Base-by-base conservation (phyloP, 306 rosid genomes). In the Vigna radiata region DNA sequence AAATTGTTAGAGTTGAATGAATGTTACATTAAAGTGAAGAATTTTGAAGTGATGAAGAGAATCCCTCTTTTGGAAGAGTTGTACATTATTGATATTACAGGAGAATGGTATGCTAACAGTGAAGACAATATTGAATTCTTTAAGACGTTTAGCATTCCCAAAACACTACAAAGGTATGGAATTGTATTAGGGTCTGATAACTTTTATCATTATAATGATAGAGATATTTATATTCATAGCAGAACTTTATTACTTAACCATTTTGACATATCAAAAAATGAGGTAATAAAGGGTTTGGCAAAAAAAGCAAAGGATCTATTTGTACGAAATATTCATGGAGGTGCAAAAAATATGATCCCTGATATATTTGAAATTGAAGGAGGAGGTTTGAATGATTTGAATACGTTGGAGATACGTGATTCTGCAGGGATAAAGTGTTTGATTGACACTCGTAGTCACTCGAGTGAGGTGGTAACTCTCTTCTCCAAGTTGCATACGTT, bases 401-500 rank as follows among this genome's bases (percentile, higher is more conserved):
- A 21, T 21, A 21, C 23, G 23, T 21, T 21, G 23, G 23, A 21
- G 23, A 21, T 21, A 21, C 23, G 23, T 21, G 23, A 21, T 21
- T 21, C 23, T 21, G 23, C 23, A 21, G 23, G 23, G 23, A 21
- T 21, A 21, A 21, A 21, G 23, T 1, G 1, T 21, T 21, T 21
- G 23, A 21, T 21, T 21, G 23, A 21, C 23, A 21, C 23, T 21
- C 23, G 23, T 21, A 21, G 23, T 21, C 23, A 21, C 23, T 21
- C 23, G 23, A 21, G 23, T 21, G 1, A 21, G 23, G 23, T 21
- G 1, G 77, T 18, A 69, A 6, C 31, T 36, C 16, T 61, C 10
- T 69, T 83, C 66, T 53, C 78, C 44, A 55, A 62, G 33, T 75
- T 83, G 62, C 50, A 31, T 43, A 5, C 11, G 37, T 15, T 83